Evolutionary conservation across 2,329 filamentous ascomycete species (phyloP), one percentile per base, ranked within the genome.

Genomic region (Aspergillaceae sp.): DNA sequence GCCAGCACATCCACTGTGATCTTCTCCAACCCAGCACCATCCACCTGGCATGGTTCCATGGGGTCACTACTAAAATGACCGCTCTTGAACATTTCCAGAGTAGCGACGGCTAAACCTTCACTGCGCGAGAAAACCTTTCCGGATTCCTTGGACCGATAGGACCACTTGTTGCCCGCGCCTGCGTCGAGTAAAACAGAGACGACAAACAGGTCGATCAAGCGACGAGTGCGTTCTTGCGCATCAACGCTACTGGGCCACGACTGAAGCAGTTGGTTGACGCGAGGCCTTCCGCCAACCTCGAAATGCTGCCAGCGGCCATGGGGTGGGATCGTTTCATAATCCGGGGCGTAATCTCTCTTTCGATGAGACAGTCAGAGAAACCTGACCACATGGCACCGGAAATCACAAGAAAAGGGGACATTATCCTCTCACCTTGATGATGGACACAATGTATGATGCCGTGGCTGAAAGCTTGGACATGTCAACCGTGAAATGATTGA

Each of bases 11-110:
- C 82, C 7, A 84, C 75, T 0, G 85, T 92, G 47, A 97, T 69
- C 47, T 74, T 80, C 56, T 79, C 81, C 55, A 98, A 73, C 0
- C 84, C 92, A 4, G 80, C 80, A 52, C 84, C 88, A 69, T 98
- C 91, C 29, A 97, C 92, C 65, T 94, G 90, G 60, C 82, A 87
- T 43, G 88, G 89, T 68, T 95, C 88, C 48, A 71, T 76, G 2
- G 80, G 74, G 61, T 91, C 80, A 66, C 89, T 86, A 53, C 89
- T 95, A 70, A 97, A 97, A 32, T 87, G 62, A 32, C 92, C 92
- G 9, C 79, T 75, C 70, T 95, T 95, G 77, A 95, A 96, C 90
- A 96, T 95, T 56, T 96, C 90, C 57, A 84, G 62, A 62, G 79
- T 83, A 38, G 82, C 82, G 7, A 85, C 82, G 6, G 90, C 90